A percentile compares a stretch with the other conserved stretches of the same genome.
Evolutionary conservation across 495 filamentous ascomycete species (phyloP).

Genomic region (Penicillium samsonianum): DNA sequence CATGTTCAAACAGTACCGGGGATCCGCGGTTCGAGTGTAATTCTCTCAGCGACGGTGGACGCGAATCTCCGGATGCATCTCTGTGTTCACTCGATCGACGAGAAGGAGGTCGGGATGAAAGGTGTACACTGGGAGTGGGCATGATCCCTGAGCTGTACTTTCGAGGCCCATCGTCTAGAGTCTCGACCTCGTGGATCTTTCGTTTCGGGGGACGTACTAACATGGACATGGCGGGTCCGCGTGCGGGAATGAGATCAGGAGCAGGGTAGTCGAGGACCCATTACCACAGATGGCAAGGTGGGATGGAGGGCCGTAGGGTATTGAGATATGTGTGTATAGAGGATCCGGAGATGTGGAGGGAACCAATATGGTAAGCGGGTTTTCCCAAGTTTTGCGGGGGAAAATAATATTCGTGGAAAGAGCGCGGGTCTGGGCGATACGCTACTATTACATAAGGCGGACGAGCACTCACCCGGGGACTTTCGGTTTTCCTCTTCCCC

Average conservation of each 20-base stretch:
- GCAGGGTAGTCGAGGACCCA: constrained; percentile 18
- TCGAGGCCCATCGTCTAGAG: constrained; percentile 28
- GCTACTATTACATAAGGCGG: constrained; percentile 17
- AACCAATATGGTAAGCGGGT: constrained; percentile 11
- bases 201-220: constrained; percentile 42
- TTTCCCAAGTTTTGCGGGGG: constrained; percentile 20
- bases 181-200: constrained; percentile 36
- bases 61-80: constrained; percentile 26
- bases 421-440: not conserved
- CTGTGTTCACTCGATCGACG: constrained; percentile 26
- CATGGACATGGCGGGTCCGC: constrained; percentile 36
- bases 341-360: constrained; percentile 1
- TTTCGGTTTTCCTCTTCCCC: constrained; percentile 25
- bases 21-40: constrained; percentile 37
- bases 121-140: not conserved
- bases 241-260: constrained; percentile 8
- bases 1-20: constrained; percentile 34
- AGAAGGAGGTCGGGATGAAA: constrained; percentile 14
- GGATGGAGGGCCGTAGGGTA: not conserved
- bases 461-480: constrained; percentile 27
- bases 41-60: constrained; percentile 30
- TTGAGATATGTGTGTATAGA: not conserved
- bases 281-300: constrained; percentile 8
- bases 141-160: constrained; percentile 15
- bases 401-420: not conserved